Base-by-base conservation (phyloP, 1,139 yeast genomes). In the Saccharomyces hybrid region DNA sequence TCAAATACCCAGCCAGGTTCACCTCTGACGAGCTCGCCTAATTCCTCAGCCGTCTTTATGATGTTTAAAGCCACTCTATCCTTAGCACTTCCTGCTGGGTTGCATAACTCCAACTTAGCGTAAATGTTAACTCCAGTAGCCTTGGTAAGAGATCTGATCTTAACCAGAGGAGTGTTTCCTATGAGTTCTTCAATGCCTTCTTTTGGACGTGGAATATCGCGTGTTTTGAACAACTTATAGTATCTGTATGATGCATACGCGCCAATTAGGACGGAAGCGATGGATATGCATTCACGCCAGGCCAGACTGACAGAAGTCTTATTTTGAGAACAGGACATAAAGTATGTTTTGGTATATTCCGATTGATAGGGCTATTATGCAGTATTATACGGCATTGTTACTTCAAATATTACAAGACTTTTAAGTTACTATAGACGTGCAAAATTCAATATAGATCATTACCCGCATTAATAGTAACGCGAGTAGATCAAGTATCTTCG, bases 71-170 rank as follows among this genome's bases (percentile, higher is more conserved):
- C 98, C 16, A 93, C 96, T 47, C 99, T 73, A 68, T 93, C 99
- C 64, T 93, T 93, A 7, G 98, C 96, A 54, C 96, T 86, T 0
- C 98, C 98, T 1, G 93, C 99, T 0, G 98, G 98, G 64, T 93
- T 93, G 58, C 77, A 71, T 56, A 89, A 73, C 69, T 93, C 99
- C 60, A 91, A 69, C 65, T 93, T 93, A 49, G 96, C 98, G 65
- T 83, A 88, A 8, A 93, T 82, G 50, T 85, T 83, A 66, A 95
- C 85, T 0, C 95, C 95, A 16, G 20, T 28, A 25, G 77, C 72
- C 13, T 76, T 71, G 1, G 95, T 84, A n/a, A 93, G 75, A 0
- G 96, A 85, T 59, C 80, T 79, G 55, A 93, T 78, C 60, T 81
- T 80, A n/a, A 93, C 82, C 69, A 93, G 68, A 0, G 96, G 96